A percentile compares a stretch with the other conserved stretches of the same genome.
These are phyloP conservation scores for Cinnamomum micranthum DNA, from an alignment of 164 flowering plant genomes.

Conservation along the genomic window DNA sequence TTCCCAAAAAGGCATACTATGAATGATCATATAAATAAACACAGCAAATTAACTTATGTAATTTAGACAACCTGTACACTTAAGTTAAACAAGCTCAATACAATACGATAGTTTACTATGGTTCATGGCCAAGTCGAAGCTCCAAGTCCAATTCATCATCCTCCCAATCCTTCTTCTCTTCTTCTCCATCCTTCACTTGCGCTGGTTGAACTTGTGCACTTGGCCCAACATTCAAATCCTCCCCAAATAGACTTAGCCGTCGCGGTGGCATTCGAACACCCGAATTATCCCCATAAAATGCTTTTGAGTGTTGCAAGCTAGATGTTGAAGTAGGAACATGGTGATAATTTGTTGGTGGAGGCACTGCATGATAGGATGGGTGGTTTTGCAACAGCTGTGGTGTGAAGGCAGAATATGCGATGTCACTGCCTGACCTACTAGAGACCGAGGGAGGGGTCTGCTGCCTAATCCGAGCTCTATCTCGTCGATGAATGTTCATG, in stretches of 20 bases:
- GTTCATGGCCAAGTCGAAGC: slow-evolving; percentile 56
- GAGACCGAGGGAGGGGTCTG: slow-evolving; percentile 11
- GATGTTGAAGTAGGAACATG: slow-evolving; percentile 21
- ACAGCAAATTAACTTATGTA: background rate
- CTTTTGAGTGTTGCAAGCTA: background rate
- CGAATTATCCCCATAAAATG: slow-evolving; percentile 4
- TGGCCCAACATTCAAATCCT: slow-evolving; percentile 24
- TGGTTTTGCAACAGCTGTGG: slow-evolving; percentile 13
- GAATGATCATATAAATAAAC: background rate
- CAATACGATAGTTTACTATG: slow-evolving; percentile 1
- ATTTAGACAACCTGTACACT: background rate
- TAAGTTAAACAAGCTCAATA: background rate
- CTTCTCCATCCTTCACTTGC: slow-evolving; percentile 17
- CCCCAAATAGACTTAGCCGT: slow-evolving; percentile 12
- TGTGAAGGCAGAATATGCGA: background rate
- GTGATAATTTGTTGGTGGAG: slow-evolving; percentile 18
- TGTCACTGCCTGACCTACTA: slow-evolving; percentile 8
- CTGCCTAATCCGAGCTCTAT: slow-evolving; percentile 38
- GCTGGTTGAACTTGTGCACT: slow-evolving; percentile 20
- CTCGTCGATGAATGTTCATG: slow-evolving; percentile 63
- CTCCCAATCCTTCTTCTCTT: slow-evolving; percentile 10
- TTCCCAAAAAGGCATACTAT: background rate
- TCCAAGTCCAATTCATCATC: slow-evolving; percentile 48
- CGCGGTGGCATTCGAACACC: slow-evolving; percentile 7
- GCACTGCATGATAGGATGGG: background rate